Conservation (phyloP, 1,139 yeast genomes). For the Suhomyces panamericanus region DNA sequence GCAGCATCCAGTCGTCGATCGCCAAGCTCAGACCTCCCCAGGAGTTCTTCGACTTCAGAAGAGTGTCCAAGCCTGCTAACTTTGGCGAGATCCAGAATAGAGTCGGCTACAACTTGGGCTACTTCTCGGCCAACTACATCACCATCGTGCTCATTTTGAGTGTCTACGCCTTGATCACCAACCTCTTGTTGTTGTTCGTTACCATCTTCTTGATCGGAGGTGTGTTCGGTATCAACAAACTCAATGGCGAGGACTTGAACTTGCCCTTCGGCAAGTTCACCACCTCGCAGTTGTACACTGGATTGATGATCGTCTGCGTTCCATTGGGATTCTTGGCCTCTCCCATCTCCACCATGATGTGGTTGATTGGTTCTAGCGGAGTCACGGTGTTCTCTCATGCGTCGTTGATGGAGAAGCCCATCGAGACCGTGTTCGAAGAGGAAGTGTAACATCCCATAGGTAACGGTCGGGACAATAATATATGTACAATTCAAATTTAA, state of each 20-base stretch:
- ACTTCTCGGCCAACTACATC: constrained; percentile 86
- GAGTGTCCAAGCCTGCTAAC: constrained; percentile 86
- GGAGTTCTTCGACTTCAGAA: constrained; percentile 89
- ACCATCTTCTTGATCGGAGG: constrained; percentile 69
- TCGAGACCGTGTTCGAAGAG: constrained; percentile 95
- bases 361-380: constrained; percentile 95
- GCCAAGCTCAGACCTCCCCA: constrained; percentile 83
- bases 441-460: constrained; percentile 41
- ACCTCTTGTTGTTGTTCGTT: constrained; percentile 80
- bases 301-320: constrained; percentile 69
- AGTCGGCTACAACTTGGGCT: constrained; percentile 79
- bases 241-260: constrained; percentile 79
- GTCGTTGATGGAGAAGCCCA: constrained; percentile 92
- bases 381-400: constrained; percentile 91
- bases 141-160: constrained; percentile 68
- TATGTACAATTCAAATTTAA: neutral
- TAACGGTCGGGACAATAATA: neutral
- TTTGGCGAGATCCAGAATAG: constrained; percentile 89
- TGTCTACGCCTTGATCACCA: constrained; percentile 67
- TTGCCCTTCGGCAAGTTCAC: constrained; percentile 69
- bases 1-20: constrained; percentile 52
- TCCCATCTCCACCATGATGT: constrained; percentile 89
- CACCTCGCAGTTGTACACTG: constrained; percentile 87
- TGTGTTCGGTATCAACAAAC: constrained; percentile 70
- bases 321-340: constrained; percentile 93